phyloP scores from a whole-genome alignment of 768 basidiomycete genomes.

The Suillus ampliporus region DNA sequence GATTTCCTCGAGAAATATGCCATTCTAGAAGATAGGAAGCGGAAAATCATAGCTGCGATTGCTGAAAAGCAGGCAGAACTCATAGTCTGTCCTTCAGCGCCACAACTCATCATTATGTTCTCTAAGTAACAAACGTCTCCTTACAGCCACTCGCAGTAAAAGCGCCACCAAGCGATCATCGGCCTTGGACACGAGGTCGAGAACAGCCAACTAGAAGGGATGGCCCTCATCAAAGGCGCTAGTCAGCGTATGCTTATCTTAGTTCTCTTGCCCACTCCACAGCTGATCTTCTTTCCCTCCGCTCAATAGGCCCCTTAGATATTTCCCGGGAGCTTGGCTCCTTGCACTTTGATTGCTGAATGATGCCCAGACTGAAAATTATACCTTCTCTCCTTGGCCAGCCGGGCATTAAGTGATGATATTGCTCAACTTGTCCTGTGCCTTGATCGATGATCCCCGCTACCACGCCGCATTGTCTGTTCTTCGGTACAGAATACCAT shows the following conservation, averaged over 20 bases:
- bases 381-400: not conserved
- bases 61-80: constrained; percentile 28
- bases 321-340: not conserved
- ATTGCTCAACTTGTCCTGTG: not conserved
- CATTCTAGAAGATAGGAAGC: constrained; percentile 32
- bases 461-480: not conserved
- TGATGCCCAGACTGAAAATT: not conserved
- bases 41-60: constrained; percentile 32
- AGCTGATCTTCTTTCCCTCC: not conserved
- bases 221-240: constrained; percentile 24
- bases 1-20: constrained; percentile 31
- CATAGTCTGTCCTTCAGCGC: constrained; percentile 24
- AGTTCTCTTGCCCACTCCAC: not conserved
- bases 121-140: not conserved
- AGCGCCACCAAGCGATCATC: constrained; percentile 32
- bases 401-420: not conserved
- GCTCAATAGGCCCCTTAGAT: not conserved
- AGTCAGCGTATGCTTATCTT: constrained; percentile 26
- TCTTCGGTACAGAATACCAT: not conserved
- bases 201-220: constrained; percentile 28
- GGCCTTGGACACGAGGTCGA: constrained; percentile 28
- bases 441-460: not conserved
- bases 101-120: not conserved
- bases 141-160: constrained; percentile 33
- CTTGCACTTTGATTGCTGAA: not conserved